Evolutionary conservation across 2,329 filamentous ascomycete species (phyloP).

Genomic region (Calonectria fujianensis): DNA sequence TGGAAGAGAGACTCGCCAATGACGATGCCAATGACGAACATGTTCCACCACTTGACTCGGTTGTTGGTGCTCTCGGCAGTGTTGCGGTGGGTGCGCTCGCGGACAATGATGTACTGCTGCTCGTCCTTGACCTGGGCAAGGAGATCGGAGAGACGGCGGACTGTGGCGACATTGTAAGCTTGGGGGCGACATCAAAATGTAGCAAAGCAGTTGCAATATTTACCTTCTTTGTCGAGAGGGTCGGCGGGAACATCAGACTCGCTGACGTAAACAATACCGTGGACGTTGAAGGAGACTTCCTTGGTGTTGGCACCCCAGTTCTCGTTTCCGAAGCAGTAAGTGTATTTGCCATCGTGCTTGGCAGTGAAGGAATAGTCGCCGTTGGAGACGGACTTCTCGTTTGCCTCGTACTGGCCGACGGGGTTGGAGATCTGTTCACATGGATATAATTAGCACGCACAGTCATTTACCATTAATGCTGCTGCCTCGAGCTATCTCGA

Average conservation of each 20-base stretch:
- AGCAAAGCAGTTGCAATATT: constrained; percentile 49
- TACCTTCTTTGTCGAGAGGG: constrained; percentile 92
- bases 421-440: constrained; percentile 84
- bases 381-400: constrained; percentile 87
- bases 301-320: constrained; percentile 97
- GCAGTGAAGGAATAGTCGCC: constrained; percentile 96
- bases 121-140: constrained; percentile 97
- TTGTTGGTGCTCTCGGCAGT: constrained; percentile 98
- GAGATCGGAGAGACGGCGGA: constrained; percentile 88
- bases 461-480: constrained; percentile 23
- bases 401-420: constrained; percentile 82
- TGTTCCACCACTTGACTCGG: constrained; percentile 99
- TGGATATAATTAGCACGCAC: constrained; percentile 40
- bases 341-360: constrained; percentile 88
- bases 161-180: constrained; percentile 65
- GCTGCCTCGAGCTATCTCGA: constrained; percentile 34
- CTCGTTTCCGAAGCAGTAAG: constrained; percentile 99
- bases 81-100: constrained; percentile 97
- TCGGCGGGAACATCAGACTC: constrained; percentile 90
- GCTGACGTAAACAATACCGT: constrained; percentile 97
- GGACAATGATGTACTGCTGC: constrained; percentile 96
- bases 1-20: constrained; percentile 96
- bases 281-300: constrained; percentile 99
- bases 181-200: constrained; percentile 16
- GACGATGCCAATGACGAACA: constrained; percentile 94